phyloP scores from a whole-genome alignment of 371 early-diverging fungal genomes.

The Basidiobolus meristosporus region DNA sequence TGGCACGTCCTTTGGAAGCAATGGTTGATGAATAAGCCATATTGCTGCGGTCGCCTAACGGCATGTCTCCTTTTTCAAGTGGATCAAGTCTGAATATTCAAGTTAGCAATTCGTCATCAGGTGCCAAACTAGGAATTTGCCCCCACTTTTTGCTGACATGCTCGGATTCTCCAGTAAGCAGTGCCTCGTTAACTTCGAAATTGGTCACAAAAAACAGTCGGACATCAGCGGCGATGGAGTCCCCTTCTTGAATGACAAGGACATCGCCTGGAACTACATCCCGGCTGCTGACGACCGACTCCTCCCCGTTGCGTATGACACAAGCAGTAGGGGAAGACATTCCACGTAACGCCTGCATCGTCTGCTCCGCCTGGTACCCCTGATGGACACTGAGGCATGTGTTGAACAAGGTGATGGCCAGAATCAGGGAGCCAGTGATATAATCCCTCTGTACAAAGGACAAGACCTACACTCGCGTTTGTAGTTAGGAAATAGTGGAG shows the following conservation, averaged over 20 bases:
- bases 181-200: slow-evolving; percentile 65
- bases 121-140: too few species aligned
- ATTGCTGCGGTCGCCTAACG: slow-evolving; percentile 39
- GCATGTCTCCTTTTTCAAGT: slow-evolving; percentile 21
- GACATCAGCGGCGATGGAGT: slow-evolving; percentile 77
- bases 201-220: slow-evolving; percentile 64
- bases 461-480: slow-evolving; percentile 12
- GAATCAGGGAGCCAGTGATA: slow-evolving; percentile 41
- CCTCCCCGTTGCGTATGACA: slow-evolving; percentile 62
- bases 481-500: too few species aligned
- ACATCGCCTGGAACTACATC: slow-evolving; percentile 79
- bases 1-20: slow-evolving; percentile 39
- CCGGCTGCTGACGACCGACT: slow-evolving; percentile 32
- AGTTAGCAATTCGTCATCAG: too few species aligned
- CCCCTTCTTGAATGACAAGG: slow-evolving; percentile 65
- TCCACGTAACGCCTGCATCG: slow-evolving; percentile 64
- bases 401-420: slow-evolving; percentile 56
- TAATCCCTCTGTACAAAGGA: slow-evolving; percentile 32
- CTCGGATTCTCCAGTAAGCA: slow-evolving; percentile 71
- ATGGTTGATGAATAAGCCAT: slow-evolving; percentile 31
- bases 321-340: slow-evolving; percentile 54
- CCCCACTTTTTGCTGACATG: slow-evolving; percentile 38
- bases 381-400: slow-evolving; percentile 67
- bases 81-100: too few species aligned
- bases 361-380: slow-evolving; percentile 75